Evolutionary conservation across 148 eudicot genomes (phyloP).

Genomic region (Suaeda aralocaspica): DNA sequence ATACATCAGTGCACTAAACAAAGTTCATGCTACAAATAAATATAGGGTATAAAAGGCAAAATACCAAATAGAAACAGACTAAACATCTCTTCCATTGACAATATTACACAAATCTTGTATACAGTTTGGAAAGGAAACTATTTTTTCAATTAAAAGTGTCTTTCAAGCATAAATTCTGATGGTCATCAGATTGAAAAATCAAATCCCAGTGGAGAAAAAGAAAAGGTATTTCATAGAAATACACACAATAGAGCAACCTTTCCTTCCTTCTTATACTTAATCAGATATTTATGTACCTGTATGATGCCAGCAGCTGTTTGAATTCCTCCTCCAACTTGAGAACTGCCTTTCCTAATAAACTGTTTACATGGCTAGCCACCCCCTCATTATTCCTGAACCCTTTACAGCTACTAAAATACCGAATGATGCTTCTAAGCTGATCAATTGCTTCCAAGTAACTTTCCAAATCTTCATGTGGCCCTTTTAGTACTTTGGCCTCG

Average conservation of each 20-base stretch:
- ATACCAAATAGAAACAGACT: too few species aligned
- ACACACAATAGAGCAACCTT: not conserved
- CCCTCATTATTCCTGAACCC: slow-evolving; percentile 91
- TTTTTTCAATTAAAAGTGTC: not conserved
- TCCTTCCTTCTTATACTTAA: not conserved
- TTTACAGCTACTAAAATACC: slow-evolving; percentile 77
- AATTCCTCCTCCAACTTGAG: slow-evolving; percentile 97
- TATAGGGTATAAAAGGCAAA: too few species aligned
- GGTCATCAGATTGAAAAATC: not conserved
- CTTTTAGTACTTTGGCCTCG: slow-evolving; percentile 89
- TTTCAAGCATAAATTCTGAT: not conserved
- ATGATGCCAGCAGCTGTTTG: slow-evolving; percentile 65
- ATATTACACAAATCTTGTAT: not conserved
- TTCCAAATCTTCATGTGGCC: slow-evolving; percentile 95
- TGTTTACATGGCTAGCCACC: slow-evolving; percentile 71
- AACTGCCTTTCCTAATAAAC: slow-evolving; percentile 77
- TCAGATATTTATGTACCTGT: slow-evolving; percentile 51
- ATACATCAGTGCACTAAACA: too few species aligned
- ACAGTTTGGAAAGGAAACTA: not conserved
- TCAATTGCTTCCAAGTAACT: slow-evolving; percentile 94
- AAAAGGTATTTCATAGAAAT: not conserved
- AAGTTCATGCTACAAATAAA: too few species aligned
- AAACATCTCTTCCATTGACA: too few species aligned
- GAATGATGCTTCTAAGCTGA: slow-evolving; percentile 74
- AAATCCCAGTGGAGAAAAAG: not conserved